A percentile compares a stretch with the other conserved stretches of the same genome.
phyloP scores from a whole-genome alignment of 257 asterid species.

The Nicotiana attenuata region DNA sequence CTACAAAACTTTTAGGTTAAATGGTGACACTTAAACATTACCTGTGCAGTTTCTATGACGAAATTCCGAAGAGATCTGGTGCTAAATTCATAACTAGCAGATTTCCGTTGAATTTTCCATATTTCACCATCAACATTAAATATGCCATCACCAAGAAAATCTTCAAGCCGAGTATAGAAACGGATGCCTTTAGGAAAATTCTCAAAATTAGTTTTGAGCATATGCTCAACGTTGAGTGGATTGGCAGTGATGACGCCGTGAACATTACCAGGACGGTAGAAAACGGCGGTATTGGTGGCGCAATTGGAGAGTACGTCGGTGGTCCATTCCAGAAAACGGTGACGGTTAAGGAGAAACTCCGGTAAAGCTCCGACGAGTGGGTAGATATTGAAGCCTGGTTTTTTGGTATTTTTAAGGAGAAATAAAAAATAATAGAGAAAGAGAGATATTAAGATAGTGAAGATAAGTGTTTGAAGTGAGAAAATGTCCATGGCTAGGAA shows the following conservation, averaged over 20 bases:
- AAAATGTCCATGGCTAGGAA: conserved; percentile 25
- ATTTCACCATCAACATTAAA: conserved; percentile 64
- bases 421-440: conserved; percentile 19
- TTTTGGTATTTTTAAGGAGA: conserved; percentile 6
- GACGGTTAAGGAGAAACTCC: conserved; percentile 66
- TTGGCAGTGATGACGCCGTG: conserved; percentile 76
- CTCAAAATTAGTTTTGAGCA: conserved; percentile 64
- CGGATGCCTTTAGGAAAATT: conserved; percentile 77
- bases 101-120: conserved; percentile 75
- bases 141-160: conserved; percentile 72
- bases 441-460: conserved; percentile 21
- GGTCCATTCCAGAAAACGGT: conserved; percentile 84
- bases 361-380: conserved; percentile 75
- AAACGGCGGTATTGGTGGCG: conserved; percentile 55
- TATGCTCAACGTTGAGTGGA: conserved; percentile 58
- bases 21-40: background rate
- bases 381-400: conserved; percentile 44
- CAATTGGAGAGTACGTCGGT: conserved; percentile 45
- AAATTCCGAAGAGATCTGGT: conserved; percentile 78
- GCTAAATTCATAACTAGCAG: conserved; percentile 85
- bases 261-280: conserved; percentile 67
- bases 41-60: conserved; percentile 52
- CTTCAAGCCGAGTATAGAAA: conserved; percentile 48
- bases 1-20: too few relatives aligned
- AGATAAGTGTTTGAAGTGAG: conserved; percentile 18